These are phyloP conservation scores for Globisporangium paroecandrum DNA, from an alignment of 352 stramenopile species.

Conservation along the genomic window DNA sequence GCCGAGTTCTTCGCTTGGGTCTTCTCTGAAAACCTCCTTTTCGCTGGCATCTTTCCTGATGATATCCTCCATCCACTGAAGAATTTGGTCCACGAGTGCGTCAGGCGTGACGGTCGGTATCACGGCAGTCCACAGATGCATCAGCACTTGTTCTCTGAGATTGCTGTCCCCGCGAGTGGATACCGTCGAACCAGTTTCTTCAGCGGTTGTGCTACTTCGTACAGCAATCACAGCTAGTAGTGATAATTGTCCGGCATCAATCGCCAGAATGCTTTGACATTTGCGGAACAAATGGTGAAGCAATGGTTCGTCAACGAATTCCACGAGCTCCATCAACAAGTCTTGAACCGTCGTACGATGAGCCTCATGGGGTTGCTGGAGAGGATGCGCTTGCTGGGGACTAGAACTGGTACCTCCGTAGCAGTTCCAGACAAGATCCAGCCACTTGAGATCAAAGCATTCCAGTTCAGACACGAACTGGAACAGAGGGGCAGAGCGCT, in stretches of 20 bases:
- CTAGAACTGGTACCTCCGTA: slow-evolving; percentile 29
- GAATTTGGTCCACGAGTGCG: slow-evolving; percentile 28
- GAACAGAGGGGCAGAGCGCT: slow-evolving; percentile 54
- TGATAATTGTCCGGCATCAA: slow-evolving; percentile 32
- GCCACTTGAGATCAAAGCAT: slow-evolving; percentile 29
- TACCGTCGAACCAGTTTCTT: neutral
- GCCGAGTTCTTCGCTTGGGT: neutral
- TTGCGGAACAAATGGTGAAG: slow-evolving; percentile 30
- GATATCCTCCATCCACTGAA: slow-evolving; percentile 38
- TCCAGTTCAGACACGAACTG: slow-evolving; percentile 46
- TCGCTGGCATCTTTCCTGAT: slow-evolving; percentile 14
- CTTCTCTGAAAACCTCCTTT: slow-evolving; percentile 4
- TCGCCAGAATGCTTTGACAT: slow-evolving; percentile 18
- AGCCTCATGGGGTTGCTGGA: slow-evolving; percentile 44
- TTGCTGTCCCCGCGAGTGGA: neutral
- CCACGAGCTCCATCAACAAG: slow-evolving; percentile 53
- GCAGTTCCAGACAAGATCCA: slow-evolving; percentile 55
- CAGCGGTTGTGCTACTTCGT: slow-evolving; percentile 7
- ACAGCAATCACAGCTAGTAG: slow-evolving; percentile 33
- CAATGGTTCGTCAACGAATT: slow-evolving; percentile 39
- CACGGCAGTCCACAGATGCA: slow-evolving; percentile 38
- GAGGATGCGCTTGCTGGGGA: neutral
- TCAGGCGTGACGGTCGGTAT: slow-evolving; percentile 20
- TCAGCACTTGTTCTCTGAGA: slow-evolving; percentile 33
- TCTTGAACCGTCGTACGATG: slow-evolving; percentile 37